phyloP scores from a whole-genome alignment of 2,329 filamentous ascomycete species.

The Nemania sp. region DNA sequence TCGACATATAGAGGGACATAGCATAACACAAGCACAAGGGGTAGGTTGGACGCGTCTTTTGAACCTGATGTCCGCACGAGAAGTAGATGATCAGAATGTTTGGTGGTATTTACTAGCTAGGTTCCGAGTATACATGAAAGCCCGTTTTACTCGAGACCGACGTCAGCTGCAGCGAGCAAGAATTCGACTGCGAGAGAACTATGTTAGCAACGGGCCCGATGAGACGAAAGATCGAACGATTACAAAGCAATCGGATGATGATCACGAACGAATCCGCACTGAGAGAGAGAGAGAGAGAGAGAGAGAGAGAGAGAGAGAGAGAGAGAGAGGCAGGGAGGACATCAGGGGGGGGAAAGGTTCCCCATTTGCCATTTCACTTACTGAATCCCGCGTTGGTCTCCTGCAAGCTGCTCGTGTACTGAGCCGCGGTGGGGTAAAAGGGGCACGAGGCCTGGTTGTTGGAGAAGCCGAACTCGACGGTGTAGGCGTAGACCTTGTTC shows the following conservation, averaged over 20 bases:
- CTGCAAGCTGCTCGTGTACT: constrained; percentile 50
- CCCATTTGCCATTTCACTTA: constrained; percentile 4
- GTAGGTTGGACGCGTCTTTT: too few relatives aligned
- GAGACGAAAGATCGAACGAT: background rate
- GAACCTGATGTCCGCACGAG: too few relatives aligned
- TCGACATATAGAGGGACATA: background rate
- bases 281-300: too few relatives aligned
- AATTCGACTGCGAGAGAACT: constrained; percentile 45
- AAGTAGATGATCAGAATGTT: background rate
- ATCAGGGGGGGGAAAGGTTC: too few relatives aligned
- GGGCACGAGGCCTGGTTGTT: constrained; percentile 42
- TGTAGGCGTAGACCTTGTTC: constrained; percentile 49
- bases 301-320: too few relatives aligned
- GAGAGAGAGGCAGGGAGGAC: too few relatives aligned
- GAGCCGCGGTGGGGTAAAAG: constrained; percentile 51
- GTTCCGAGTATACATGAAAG: background rate
- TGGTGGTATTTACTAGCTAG: background rate
- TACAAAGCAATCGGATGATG: background rate
- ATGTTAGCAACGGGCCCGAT: background rate
- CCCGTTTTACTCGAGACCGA: constrained; percentile 28
- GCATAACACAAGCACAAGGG: background rate
- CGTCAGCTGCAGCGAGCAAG: constrained; percentile 36
- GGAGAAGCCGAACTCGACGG: constrained; percentile 53
- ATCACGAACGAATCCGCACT: background rate
- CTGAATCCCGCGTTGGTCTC: constrained; percentile 52